phyloP scores from a whole-genome alignment of 169 alveolate species.

The Cryptosporidium ryanae region DNA sequence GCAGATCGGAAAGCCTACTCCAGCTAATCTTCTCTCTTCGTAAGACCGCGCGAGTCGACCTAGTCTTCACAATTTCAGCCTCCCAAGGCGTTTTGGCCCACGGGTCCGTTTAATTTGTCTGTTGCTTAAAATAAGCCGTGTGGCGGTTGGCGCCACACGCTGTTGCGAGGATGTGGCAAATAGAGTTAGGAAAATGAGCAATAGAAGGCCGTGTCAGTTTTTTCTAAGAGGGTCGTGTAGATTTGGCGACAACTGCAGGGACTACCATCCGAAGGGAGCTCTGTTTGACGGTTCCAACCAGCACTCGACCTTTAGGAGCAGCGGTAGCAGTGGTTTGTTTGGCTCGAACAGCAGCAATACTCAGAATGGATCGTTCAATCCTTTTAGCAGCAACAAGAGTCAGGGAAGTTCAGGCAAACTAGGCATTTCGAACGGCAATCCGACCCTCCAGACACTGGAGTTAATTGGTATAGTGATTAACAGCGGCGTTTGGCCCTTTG shows the following conservation, averaged over 20 bases:
- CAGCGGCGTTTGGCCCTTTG: slow-evolving; percentile 75
- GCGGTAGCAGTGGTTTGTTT: no score
- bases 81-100: no score
- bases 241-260: slow-evolving; percentile 67
- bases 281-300: background rate
- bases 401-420: background rate
- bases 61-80: no score
- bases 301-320: no score
- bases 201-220: slow-evolving; percentile 73
- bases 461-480: slow-evolving; percentile 45
- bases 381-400: background rate
- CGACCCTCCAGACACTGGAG: slow-evolving; percentile 37
- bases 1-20: no score
- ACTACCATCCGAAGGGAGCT: slow-evolving; percentile 55
- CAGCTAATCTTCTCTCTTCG: no score
- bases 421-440: background rate
- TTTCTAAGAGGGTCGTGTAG: slow-evolving; percentile 72
- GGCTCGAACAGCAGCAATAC: background rate
- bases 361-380: background rate
- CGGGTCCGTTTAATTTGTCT: no score
- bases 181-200: slow-evolving; percentile 11
- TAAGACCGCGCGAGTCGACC: no score
- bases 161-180: background rate
- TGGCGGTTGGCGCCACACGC: no score
- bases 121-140: no score